phyloP scores from a whole-genome alignment of 257 asterid genomes.

The Solanum gracilifrons region DNA sequence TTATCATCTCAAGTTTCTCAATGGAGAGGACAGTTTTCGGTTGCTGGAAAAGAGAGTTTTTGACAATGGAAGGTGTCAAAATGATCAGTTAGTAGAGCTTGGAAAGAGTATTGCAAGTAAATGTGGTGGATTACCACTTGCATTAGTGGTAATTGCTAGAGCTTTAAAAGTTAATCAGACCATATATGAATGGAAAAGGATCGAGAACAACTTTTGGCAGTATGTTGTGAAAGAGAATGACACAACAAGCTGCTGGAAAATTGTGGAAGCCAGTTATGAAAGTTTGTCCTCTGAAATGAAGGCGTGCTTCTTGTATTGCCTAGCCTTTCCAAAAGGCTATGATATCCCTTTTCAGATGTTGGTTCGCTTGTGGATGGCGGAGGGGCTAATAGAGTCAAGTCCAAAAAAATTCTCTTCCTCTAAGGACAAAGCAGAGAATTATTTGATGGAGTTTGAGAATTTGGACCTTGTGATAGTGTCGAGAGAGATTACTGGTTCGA shows the following conservation, averaged over 20 bases:
- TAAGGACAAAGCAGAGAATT: not conserved
- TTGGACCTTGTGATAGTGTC: not conserved
- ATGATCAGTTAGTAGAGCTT: not conserved
- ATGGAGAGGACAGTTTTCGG: not conserved
- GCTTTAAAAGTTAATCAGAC: not conserved
- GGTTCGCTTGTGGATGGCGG: not conserved
- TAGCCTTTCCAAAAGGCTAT: not conserved
- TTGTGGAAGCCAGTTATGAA: not conserved
- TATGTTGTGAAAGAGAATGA: fast-evolving
- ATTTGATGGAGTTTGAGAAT: not conserved
- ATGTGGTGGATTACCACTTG: not conserved
- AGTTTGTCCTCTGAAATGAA: not conserved
- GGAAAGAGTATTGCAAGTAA: not conserved
- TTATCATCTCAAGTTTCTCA: not conserved
- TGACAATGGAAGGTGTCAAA: fast-evolving
- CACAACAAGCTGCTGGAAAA: not conserved
- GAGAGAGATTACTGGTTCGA: not conserved
- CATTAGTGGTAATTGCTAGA: not conserved
- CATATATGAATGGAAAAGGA: fast-evolving
- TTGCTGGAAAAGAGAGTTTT: not conserved
- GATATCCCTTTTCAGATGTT: not conserved
- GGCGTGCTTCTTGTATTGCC: not conserved
- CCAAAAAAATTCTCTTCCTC: not conserved
- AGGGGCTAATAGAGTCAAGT: not conserved
- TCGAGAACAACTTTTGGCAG: not conserved